These are phyloP conservation scores for Tolypocladium nubicola DNA, from an alignment of 2,329 filamentous ascomycete genomes.

Conservation along the genomic window DNA sequence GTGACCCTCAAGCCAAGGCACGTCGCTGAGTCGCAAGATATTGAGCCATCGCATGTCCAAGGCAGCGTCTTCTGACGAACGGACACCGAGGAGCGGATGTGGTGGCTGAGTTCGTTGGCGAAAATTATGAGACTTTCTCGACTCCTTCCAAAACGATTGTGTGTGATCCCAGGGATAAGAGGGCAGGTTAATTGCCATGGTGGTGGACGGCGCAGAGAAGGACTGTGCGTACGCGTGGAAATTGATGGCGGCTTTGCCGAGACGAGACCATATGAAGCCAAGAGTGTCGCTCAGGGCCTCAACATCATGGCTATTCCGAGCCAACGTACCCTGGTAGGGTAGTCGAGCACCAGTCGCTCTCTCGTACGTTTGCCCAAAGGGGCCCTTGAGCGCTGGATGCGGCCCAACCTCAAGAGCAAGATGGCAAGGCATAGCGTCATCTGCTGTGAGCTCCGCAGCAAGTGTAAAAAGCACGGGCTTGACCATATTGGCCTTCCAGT, in stretches of 20 bases:
- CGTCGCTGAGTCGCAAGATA: conserved; percentile 8
- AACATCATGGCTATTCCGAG: conserved; percentile 9
- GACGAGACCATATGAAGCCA: conserved; percentile 1
- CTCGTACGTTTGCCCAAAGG: conserved; percentile 20
- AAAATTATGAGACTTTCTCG: conserved; percentile 2
- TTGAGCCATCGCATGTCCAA: conserved; percentile 11
- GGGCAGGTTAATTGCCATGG: conserved; percentile 14
- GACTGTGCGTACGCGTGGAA: not conserved
- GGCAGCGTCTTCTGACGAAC: not conserved
- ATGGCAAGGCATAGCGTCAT: conserved; percentile 3
- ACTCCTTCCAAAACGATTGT: conserved; percentile 17
- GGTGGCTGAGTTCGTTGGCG: conserved; percentile 2
- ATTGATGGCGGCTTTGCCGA: conserved; percentile 1
- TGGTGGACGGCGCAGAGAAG: not conserved
- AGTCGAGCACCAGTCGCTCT: conserved; percentile 5
- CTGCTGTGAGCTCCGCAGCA: conserved; percentile 6
- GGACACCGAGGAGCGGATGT: conserved; percentile 16
- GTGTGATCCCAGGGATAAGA: conserved; percentile 30
- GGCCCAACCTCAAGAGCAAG: conserved; percentile 23
- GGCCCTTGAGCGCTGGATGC: conserved; percentile 29
- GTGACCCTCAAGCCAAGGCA: conserved; percentile 21
- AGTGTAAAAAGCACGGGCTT: conserved; percentile 11
- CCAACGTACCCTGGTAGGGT: conserved; percentile 12
- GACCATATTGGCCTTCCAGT: conserved; percentile 7
- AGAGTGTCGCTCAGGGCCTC: conserved; percentile 7